Evolutionary conservation across 176 grass and related monocot genomes (phyloP), one percentile per base, ranked within the genome.

Genomic region (sorghum (Sorghum bicolor)): DNA sequence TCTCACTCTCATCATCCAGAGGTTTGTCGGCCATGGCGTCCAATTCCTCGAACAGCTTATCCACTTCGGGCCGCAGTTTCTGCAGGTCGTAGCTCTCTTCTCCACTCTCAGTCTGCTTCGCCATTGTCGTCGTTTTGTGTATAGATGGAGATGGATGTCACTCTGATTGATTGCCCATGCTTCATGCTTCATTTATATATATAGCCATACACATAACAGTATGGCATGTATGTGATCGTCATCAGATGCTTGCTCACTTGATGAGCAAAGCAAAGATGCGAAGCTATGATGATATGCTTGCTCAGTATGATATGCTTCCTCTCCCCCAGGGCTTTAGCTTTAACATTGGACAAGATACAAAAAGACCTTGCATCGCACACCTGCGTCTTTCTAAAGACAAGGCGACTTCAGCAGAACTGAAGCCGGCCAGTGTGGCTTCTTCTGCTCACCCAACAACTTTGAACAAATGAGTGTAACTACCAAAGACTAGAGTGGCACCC

Each of bases 241-340:
- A 74, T n/a, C 74, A 88, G 83, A 86, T 82, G 83, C 73, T 90
- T 86, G 55, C 88, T 86, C 79, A 1, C 4, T 78, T 38, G 12
- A 38, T 16, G 45, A 73, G 83, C 78, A 90, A 89, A 78, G 88
- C 78, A 8, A 0, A 72, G 71, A 85, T 85, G 71, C 82, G 2
- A 70, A 45, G 13, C 43, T 14, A 45, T 4, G 40, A 45, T 45
- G 43, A 4, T 44, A 44, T 44, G 41, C 11, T 44, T 44, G 40
- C 40, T 11, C 40, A 11, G 11, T 44, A 44, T 44, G 40, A 19
- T 50, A 48, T 48, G 45, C 45, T 6, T 20, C 17, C 50, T 53
- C 58, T 17, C 45, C 45, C 52, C 25, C 17, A 9, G 8, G 10
- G 22, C 26, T 2, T 64, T 30, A 64, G 26, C 73, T 71, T 83